Conservation (phyloP, 306 rosid species). For the Prunus campanulata region DNA sequence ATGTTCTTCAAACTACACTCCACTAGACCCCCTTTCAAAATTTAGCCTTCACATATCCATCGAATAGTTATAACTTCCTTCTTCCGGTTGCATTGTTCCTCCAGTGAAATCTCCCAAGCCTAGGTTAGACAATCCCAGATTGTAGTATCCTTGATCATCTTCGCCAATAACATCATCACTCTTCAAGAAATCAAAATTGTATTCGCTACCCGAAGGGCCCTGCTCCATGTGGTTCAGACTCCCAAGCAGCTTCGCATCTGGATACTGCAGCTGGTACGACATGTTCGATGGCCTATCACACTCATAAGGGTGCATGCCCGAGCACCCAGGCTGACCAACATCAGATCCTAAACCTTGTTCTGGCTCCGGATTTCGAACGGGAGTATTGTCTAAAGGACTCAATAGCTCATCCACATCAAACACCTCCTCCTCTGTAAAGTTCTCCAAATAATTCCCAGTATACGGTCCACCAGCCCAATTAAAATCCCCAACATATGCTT, state of each 20-base stretch:
- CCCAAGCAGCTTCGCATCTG: conserved; percentile 70
- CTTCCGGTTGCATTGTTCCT: neutral
- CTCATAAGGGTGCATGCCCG: conserved; percentile 11
- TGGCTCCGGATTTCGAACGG: conserved; percentile 21
- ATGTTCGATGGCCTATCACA: conserved; percentile 36
- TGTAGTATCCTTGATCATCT: conserved; percentile 37
- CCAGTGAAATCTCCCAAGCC: conserved; percentile 15
- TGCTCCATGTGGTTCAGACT: conserved; percentile 60
- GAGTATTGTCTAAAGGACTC: conserved; percentile 36
- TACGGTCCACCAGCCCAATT: neutral
- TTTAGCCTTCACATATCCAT: neutral
- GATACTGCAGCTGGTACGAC: conserved; percentile 47
- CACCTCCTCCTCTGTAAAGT: conserved; percentile 46
- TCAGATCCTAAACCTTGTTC: conserved; percentile 22
- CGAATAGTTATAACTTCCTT: neutral
- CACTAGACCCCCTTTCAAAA: neutral
- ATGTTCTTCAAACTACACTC: neutral
- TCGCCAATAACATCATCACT: conserved; percentile 24
- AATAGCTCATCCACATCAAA: conserved; percentile 49
- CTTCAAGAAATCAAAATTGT: conserved; percentile 57
- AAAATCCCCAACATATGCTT: neutral
- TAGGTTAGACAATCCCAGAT: conserved; percentile 9
- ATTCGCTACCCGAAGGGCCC: conserved; percentile 35
- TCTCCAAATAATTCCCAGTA: conserved; percentile 24
- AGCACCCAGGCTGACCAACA: conserved; percentile 21